Conservation (phyloP, 202 grass and related monocot species). For the Zizania palustris region DNA sequence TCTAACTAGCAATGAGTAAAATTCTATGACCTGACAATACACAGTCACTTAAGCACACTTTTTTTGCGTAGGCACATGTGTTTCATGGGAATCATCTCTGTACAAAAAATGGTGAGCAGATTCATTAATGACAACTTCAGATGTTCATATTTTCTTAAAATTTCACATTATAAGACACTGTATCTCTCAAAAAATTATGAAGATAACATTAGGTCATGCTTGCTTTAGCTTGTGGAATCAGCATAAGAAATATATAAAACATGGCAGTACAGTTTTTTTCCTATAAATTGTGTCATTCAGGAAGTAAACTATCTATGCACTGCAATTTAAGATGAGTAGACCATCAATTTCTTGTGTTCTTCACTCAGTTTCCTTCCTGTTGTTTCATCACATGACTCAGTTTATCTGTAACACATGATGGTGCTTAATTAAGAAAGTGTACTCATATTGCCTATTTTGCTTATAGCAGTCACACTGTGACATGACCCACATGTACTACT, state of each 20-base stretch:
- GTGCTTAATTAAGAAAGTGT: constrained; percentile 16
- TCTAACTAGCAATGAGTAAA: constrained; percentile 1
- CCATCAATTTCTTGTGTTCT: constrained; percentile 6
- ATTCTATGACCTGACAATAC: neutral
- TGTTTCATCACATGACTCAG: neutral
- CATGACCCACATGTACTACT: neutral
- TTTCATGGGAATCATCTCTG: constrained; percentile 79
- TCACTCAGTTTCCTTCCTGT: neutral
- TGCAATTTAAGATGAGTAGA: constrained; percentile 8
- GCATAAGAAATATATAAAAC: neutral
- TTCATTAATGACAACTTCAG: neutral
- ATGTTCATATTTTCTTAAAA: neutral
- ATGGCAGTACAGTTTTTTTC: neutral
- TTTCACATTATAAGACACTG: neutral
- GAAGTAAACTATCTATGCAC: neutral
- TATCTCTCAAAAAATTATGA: neutral
- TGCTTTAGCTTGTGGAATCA: neutral
- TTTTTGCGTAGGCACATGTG: constrained; percentile 76
- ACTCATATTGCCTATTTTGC: neutral
- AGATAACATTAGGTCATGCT: neutral
- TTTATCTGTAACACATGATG: neutral
- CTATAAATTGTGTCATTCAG: neutral
- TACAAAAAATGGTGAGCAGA: constrained; percentile 87
- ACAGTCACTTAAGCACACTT: neutral
- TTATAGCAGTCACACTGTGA: constrained; percentile 14